Conservation (phyloP, 2,329 filamentous ascomycete species). For the Diaporthe aspalathi region DNA sequence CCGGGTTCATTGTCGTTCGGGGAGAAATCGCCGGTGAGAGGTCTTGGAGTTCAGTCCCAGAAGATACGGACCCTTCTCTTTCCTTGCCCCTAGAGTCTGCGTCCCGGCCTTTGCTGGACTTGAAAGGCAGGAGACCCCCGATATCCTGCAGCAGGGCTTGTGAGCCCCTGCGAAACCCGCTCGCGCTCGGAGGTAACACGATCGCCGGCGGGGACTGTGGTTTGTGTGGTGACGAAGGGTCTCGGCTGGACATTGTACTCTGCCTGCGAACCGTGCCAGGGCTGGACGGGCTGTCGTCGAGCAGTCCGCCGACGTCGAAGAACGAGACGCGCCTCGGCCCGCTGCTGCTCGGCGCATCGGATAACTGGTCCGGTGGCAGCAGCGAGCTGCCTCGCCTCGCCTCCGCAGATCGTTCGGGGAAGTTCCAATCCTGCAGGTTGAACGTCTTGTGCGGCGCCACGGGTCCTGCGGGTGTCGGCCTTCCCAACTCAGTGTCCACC, state of each 20-base stretch:
- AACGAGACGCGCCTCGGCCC: slow-evolving; percentile 76
- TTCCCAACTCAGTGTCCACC: slow-evolving; percentile 42
- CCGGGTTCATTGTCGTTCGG: slow-evolving; percentile 16
- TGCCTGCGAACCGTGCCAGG: slow-evolving; percentile 48
- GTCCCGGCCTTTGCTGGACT: slow-evolving; percentile 24
- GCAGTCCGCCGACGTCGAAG: slow-evolving; percentile 84
- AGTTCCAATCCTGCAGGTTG: slow-evolving; percentile 59
- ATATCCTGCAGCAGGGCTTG: slow-evolving; percentile 69
- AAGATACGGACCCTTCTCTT: slow-evolving; percentile 8
- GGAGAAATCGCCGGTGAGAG: slow-evolving; percentile 33
- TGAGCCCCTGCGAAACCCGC: slow-evolving; percentile 65
- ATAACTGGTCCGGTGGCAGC: slow-evolving; percentile 49
- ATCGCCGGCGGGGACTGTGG: slow-evolving; percentile 54
- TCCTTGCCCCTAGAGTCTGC: slow-evolving; percentile 8
- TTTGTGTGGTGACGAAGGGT: slow-evolving; percentile 51
- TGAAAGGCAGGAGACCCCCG: slow-evolving; percentile 63
- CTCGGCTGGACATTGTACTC: slow-evolving; percentile 56
- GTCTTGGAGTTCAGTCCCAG: slow-evolving; percentile 56
- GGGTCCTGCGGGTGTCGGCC: slow-evolving; percentile 51
- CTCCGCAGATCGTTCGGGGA: slow-evolving; percentile 54
- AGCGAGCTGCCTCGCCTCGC: background rate
- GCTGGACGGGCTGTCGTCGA: slow-evolving; percentile 55
- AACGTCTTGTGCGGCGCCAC: slow-evolving; percentile 40
- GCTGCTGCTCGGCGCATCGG: slow-evolving; percentile 52
- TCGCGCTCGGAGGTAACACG: slow-evolving; percentile 56